Base-by-base conservation (phyloP, 1,139 yeast species). In the Debaryomycetaceae sp. region DNA sequence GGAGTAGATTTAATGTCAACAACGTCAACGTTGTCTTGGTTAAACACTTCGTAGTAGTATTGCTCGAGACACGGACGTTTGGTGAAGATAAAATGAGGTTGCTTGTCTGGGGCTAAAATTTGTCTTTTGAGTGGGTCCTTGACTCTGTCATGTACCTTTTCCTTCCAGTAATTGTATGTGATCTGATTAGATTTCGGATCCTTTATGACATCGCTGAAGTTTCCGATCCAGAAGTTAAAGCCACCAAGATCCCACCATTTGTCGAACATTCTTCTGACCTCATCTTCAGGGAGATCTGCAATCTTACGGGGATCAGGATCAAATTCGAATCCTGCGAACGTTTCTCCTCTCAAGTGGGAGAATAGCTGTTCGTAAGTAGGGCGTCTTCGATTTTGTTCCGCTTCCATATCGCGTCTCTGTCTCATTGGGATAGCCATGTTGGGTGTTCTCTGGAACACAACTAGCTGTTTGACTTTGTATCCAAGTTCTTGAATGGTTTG, bases 61-160 rank as follows among this genome's bases (percentile, higher is more conserved):
- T 52, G 55, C 43, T 60, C 63, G 37, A 59, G 56, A 14, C 57
- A 54, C 11, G 66, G 65, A 9, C 66, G 50, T 45, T 61, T 60
- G 13, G 59, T 52, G 29, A 62, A 62, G 41, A 59, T 58, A 7
- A 62, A 57, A 46, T 49, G 52, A 31, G 58, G 60, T 11, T 56
- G 47, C 36, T 42, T 45, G 17, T 43, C 44, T 17, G 66, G 65
- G 3, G 66, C 65, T 37, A 60, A 52, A 22, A 49, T 46, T 38
- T 47, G 55, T 11, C 46, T 46, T 42, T 48, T 48, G 31, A 50
- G 47, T 14, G 61, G 62, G 40, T 60, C 60, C 5, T 46, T 49
- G 33, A 60, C 47, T 34, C 65, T 51, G 24, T 45, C 46, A 20
- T 45, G 47, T 6, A 53, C 57, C 34, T 53, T 49, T 34, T 50